Percentiles rank a stretch among this genome's conserved stretches.
Evolutionary conservation across 139 green algal genomes (phyloP).

Genomic region (Microglena sp.): DNA sequence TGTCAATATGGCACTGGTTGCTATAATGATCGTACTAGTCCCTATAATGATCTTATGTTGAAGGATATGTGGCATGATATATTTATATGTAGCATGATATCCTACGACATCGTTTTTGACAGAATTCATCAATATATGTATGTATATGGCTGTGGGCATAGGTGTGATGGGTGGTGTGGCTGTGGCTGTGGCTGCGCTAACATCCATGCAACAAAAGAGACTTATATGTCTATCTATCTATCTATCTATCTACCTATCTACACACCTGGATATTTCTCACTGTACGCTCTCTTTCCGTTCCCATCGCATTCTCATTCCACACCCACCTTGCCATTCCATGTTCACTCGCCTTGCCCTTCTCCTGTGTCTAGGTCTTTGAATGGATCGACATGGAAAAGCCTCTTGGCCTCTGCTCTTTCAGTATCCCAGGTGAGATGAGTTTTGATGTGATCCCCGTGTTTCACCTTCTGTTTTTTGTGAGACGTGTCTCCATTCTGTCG

Average conservation of each 20-base stretch:
- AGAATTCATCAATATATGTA: no score
- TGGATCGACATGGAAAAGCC: constrained; percentile 82
- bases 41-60: no score
- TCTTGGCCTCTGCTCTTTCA: constrained; percentile 81
- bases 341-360: constrained; percentile 49
- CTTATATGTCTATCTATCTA: neutral
- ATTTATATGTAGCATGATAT: no score
- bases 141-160: no score
- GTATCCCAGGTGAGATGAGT: constrained; percentile 62
- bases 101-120: no score
- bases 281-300: no score
- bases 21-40: no score
- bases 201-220: neutral
- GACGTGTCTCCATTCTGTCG: neutral
- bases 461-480: neutral
- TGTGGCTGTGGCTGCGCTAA: neutral
- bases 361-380: constrained; percentile 64
- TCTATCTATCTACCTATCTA: no score
- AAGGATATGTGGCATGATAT: no score
- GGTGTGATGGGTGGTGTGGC: no score
- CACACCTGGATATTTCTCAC: no score
- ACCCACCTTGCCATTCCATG: neutral
- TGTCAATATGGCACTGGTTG: no score
- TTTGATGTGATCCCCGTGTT: neutral
- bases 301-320: neutral